A percentile compares a stretch with the other conserved stretches of the same genome.
Conservation (phyloP, 2,329 filamentous ascomycete genomes). For the Penicillium frequentans region DNA sequence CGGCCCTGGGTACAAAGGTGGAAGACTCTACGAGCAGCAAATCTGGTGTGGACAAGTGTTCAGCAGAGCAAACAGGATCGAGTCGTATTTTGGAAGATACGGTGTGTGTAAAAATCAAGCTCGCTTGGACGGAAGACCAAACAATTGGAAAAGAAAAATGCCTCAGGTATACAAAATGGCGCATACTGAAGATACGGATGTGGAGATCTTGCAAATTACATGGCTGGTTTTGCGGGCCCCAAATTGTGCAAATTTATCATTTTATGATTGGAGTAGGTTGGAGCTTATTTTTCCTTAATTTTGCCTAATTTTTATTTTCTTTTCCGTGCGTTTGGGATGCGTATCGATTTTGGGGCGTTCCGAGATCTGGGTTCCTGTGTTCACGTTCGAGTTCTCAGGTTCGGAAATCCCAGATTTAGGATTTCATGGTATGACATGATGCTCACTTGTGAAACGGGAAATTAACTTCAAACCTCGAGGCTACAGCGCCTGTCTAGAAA, state of each 20-base stretch:
- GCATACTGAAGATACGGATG: conserved; percentile 15
- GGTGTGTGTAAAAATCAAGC: neutral
- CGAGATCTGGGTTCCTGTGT: neutral
- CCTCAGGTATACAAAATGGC: conserved; percentile 27
- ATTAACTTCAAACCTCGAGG: conserved; percentile 3
- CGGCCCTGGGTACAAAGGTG: neutral
- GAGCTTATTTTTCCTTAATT: conserved; percentile 24
- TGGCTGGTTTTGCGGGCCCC: neutral
- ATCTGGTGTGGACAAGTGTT: neutral
- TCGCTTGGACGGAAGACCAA: conserved; percentile 5
- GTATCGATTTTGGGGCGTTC: neutral
- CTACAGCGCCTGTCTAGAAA: conserved; percentile 10
- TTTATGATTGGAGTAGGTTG: conserved; percentile 1
- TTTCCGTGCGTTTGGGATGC: neutral
- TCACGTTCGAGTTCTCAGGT: no score
- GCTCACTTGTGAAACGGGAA: neutral
- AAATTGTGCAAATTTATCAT: neutral
- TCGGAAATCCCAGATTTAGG: no score
- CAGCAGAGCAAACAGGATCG: neutral
- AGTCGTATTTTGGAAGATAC: neutral
- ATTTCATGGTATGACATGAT: neutral
- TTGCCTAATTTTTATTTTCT: neutral
- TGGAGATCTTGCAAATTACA: conserved; percentile 5
- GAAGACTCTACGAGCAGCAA: neutral
- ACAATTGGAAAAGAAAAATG: conserved; percentile 26